Conservation (phyloP, 768 basidiomycete genomes). For the Serendipita indica region DNA sequence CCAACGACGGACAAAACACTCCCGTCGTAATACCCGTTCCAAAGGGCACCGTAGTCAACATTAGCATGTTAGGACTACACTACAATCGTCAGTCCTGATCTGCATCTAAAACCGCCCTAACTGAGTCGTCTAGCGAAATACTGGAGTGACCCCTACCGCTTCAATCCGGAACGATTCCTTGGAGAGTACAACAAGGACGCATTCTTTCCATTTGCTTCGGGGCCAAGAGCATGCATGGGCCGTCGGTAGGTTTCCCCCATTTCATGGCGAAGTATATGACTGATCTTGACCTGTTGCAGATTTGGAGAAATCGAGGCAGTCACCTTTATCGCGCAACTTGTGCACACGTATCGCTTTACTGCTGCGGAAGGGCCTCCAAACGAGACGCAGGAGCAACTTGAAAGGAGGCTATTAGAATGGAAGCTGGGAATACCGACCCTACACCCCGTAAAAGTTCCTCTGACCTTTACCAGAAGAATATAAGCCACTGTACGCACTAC, state of each 20-base stretch:
- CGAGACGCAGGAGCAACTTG: background rate
- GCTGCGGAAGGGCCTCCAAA: background rate
- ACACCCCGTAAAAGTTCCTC: background rate
- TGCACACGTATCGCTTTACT: background rate
- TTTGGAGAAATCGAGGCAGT: background rate
- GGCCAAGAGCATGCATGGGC: conserved; percentile 12
- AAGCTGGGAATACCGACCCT: background rate
- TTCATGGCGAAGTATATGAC: background rate
- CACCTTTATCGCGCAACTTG: background rate
- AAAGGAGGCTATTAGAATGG: background rate
- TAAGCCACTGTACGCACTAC: too few relatives aligned
- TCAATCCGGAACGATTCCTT: background rate
- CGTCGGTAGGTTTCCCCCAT: conserved; percentile 10
- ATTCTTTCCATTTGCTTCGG: conserved; percentile 2
- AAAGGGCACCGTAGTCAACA: conserved; percentile 3
- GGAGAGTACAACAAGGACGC: conserved; percentile 6
- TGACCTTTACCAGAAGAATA: background rate
- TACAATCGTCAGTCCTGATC: conserved; percentile 9
- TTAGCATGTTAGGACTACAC: conserved; percentile 8
- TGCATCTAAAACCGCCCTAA: background rate
- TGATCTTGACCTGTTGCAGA: background rate
- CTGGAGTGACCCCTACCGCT: background rate
- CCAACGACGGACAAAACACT: background rate
- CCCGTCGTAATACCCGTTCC: conserved; percentile 3
- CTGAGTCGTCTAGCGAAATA: background rate